Conservation (phyloP, 2,329 filamentous ascomycete species). For the Diplodia intermedia region DNA sequence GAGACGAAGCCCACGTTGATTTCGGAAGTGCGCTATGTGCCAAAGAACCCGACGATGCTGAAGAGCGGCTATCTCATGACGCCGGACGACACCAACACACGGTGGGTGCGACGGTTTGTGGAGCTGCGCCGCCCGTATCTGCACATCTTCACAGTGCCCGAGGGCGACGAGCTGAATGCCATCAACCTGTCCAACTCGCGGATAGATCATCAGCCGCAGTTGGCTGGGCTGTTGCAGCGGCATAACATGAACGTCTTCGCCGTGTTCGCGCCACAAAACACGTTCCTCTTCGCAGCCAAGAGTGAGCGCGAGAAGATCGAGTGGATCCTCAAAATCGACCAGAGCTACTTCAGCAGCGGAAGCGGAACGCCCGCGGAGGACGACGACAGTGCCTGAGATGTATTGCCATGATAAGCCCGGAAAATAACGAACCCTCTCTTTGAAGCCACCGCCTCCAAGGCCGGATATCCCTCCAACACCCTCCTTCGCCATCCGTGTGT, state of each 20-base stretch:
- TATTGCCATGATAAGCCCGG: slow-evolving; percentile 1
- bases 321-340: slow-evolving; percentile 95
- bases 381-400: slow-evolving; percentile 34
- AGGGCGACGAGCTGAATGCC: slow-evolving; percentile 88
- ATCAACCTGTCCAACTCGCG: slow-evolving; percentile 88
- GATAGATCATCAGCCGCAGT: slow-evolving; percentile 90
- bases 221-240: slow-evolving; percentile 71
- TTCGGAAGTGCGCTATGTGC: slow-evolving; percentile 76
- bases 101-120: slow-evolving; percentile 92
- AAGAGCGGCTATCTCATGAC: slow-evolving; percentile 89
- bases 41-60: slow-evolving; percentile 74
- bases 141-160: slow-evolving; percentile 82
- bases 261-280: slow-evolving; percentile 92
- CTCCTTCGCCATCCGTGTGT: slow-evolving; percentile 24
- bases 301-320: slow-evolving; percentile 93
- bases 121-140: slow-evolving; percentile 91
- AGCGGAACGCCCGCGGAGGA: slow-evolving; percentile 39
- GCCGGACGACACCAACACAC: slow-evolving; percentile 78
- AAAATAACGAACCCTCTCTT: slow-evolving; percentile 26
- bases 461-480: slow-evolving; percentile 6
- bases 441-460: neutral
- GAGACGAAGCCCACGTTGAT: slow-evolving; percentile 69
- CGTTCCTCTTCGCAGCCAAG: slow-evolving; percentile 89
- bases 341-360: slow-evolving; percentile 66
- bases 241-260: slow-evolving; percentile 73